Evolutionary conservation across 2,329 filamentous ascomycete genomes (phyloP).

Genomic region (Tolypocladium pustulatum): DNA sequence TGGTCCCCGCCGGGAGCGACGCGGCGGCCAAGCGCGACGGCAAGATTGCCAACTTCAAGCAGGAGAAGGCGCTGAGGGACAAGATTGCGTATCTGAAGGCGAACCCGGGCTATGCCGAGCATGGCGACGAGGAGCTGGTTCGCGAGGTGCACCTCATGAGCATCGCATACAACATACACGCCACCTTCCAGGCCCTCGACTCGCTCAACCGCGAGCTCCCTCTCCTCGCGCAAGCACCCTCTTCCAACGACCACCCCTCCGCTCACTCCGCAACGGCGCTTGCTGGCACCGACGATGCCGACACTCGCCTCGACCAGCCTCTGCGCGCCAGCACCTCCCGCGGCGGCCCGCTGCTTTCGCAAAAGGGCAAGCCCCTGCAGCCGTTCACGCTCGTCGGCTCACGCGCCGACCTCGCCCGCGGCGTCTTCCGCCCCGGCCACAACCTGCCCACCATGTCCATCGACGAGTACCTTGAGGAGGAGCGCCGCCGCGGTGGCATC

Average conservation of each 20-base stretch:
- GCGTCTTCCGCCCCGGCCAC: slow-evolving; percentile 84
- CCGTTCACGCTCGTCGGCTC: slow-evolving; percentile 80
- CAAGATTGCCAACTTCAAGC: slow-evolving; percentile 77
- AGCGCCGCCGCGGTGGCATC: slow-evolving; percentile 72
- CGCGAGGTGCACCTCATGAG: slow-evolving; percentile 70
- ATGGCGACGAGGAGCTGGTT: slow-evolving; percentile 75
- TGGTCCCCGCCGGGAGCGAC: slow-evolving; percentile 46
- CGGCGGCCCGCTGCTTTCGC: slow-evolving; percentile 65
- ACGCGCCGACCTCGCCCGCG: slow-evolving; percentile 63
- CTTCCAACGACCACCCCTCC: slow-evolving; percentile 25
- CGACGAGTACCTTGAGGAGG: slow-evolving; percentile 94
- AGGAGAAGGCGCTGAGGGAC: slow-evolving; percentile 75
- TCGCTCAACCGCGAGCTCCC: slow-evolving; percentile 74
- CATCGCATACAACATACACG: slow-evolving; percentile 62
- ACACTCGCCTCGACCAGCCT: slow-evolving; percentile 59
- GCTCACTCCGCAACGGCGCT: slow-evolving; percentile 30
- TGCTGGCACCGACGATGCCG: slow-evolving; percentile 24
- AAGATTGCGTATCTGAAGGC: slow-evolving; percentile 55
- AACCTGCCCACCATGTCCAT: slow-evolving; percentile 96
- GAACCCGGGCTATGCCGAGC: slow-evolving; percentile 40
- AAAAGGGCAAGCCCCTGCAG: slow-evolving; percentile 72
- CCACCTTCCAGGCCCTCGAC: slow-evolving; percentile 80
- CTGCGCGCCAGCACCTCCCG: slow-evolving; percentile 36
- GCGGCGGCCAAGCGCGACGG: slow-evolving; percentile 62
- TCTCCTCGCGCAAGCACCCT: slow-evolving; percentile 67